phyloP scores from a whole-genome alignment of 495 filamentous ascomycete genomes.

The Aspergillus kassunensis region DNA sequence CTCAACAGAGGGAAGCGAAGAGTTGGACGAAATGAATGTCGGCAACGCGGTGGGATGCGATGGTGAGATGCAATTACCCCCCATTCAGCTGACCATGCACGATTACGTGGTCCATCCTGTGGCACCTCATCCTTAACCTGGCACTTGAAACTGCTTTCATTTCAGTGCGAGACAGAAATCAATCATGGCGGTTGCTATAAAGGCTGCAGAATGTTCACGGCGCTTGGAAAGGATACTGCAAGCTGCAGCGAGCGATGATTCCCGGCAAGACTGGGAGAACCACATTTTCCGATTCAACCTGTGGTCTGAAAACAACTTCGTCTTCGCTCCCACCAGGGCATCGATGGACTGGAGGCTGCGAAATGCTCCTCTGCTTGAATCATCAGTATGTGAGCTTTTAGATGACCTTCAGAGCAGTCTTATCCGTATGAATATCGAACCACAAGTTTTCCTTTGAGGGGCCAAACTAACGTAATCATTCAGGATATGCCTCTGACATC shows the following conservation, averaged over 20 bases:
- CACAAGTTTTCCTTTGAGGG: too few species aligned
- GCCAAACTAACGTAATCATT: too few species aligned
- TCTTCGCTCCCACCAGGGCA: constrained; percentile 11
- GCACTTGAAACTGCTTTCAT: too few species aligned
- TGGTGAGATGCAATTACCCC: too few species aligned
- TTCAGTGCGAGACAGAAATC: too few species aligned
- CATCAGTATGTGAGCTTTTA: constrained; percentile 10
- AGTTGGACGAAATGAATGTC: too few species aligned
- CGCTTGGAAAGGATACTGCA: neutral
- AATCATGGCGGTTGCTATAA: neutral
- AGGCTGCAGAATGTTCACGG: neutral
- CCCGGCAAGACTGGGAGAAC: constrained; percentile 10
- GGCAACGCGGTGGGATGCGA: too few species aligned
- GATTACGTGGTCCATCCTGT: too few species aligned
- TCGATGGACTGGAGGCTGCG: constrained; percentile 22
- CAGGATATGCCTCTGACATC: too few species aligned
- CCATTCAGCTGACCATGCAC: too few species aligned
- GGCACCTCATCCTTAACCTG: too few species aligned
- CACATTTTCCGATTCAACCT: constrained; percentile 20
- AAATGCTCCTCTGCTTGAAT: constrained; percentile 15
- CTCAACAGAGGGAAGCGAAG: too few species aligned
- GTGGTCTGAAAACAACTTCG: constrained; percentile 16
- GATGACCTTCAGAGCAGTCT: constrained; percentile 12
- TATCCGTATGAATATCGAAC: constrained; percentile 1
- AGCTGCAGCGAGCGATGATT: neutral